Evolutionary conservation across 768 basidiomycete genomes (phyloP), one percentile per base, ranked within the genome.

Genomic region (Mycena belliarum): DNA sequence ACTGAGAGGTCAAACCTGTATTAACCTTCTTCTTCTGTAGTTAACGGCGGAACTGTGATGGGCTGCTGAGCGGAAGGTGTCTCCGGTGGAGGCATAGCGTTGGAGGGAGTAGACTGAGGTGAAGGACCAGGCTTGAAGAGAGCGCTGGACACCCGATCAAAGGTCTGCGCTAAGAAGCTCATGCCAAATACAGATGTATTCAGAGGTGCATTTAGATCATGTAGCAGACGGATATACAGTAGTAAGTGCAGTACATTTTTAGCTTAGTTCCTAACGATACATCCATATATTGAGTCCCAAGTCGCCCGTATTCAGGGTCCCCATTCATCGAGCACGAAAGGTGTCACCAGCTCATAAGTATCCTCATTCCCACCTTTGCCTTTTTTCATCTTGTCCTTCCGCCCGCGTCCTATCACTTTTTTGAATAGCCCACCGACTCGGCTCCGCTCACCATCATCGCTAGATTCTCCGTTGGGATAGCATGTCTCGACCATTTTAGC

Each of bases 311-410:
- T 61, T n/a, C 42, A 59, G 20, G 42, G 35, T 15, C 87, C 86
- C 83, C 82, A 89, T 62, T 90, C 88, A 55, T 90, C 87, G 18
- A 87, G 73, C 18, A 90, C 82, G 70, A 93, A 93, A 1, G 91
- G 91, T 16, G 91, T 93, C 53, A 93, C 89, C 12, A 91, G 79
- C 40, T 91, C 88, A 60, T 87, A 93, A 10, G 85, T 88, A 57
- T 92, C 89, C 63, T 89, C 88, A 66, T 93, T 93, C 42, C 80
- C 78, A 6, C 81, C 69, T 47, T 71, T 75, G 29, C 72, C 76
- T 65, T 76, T 79, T 65, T 73, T 55, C 37, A 49, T 28, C 44
- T 53, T 81, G 21, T 70, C 72, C 24, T 73, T 69, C 63, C 74
- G 82, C 52, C 68, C 74, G 59, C 75, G 78, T 64, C 72, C 84